Base-by-base conservation (phyloP, 108 stramenopile genomes). In the Aureococcus anophagefferens region DNA sequence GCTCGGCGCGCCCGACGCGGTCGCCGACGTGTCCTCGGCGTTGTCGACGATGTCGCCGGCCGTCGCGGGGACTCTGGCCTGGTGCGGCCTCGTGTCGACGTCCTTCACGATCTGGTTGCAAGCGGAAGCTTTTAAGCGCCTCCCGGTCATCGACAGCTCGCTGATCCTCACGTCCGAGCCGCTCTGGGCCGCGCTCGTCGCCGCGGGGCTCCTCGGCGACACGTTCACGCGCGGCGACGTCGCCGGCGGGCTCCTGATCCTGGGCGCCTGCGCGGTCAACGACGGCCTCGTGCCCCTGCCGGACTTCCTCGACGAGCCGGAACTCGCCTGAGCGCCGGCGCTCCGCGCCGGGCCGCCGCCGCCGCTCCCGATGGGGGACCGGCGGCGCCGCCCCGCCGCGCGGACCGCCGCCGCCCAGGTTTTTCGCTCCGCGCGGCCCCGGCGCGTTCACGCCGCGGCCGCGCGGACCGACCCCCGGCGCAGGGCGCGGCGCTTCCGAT, bases 151-250 rank as follows among this genome's bases (percentile, higher is more conserved):
- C 37, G 89, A 89, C 72, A 87, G 87, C 0, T 83, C 84, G 18
- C 68, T 89, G 62, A 89, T 89, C 70, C 63, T 89, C 30, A 89
- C 89, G 16, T 85, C 87, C 0, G 89, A 89, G 73, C 89, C 89
- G 32, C 68, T 89, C 36, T 83, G 86, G 71, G 87, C 89, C 30
- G 86, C 89, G 13, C 79, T 75, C 18, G 62, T 74, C 37, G 83
- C 82, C 67, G 86, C 89, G 0, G 34, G 83, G 33, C 46, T 85
- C 5, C 71, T 88, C n/a, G 87, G 87, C 34, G 89, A 90, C 76
- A 82, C 77, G 30, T 90, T 90, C 79, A 84, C 84, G 29, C 15
- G 66, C 13, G 87, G 86, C 4, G 88, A 89, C 77, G 85, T 82
- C 66, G 68, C 83, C 0, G 88, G 88, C 33, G 88, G 86, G 16